Evolutionary conservation across 2,329 filamentous ascomycete species (phyloP), one percentile per base, ranked within the genome.

Genomic region (Orbilia brochopaga): DNA sequence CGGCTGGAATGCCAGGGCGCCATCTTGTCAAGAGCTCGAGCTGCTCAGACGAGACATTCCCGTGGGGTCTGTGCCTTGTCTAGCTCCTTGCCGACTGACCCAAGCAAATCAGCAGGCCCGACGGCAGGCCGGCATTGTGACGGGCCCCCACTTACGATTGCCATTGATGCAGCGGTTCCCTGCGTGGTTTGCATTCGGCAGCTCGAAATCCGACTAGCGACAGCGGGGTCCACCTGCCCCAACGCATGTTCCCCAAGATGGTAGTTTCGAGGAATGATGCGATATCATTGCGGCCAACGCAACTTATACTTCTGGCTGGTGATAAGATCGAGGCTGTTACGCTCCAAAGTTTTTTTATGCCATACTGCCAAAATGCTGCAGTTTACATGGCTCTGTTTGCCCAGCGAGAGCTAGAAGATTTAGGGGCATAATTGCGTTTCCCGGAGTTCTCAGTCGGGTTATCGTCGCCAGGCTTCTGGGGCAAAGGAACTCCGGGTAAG

Each of bases 171-270:
- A 52, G 52, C 15, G 35, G 46, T 53, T 53, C 56, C 23, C 21
- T 52, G 51, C 24, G 60, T 15, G n/a, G 53, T 50, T 65, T 72
- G 30, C 13, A 65, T 65, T 60, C 59, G 67, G 67, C 51, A 72
- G 67, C 58, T 72, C 42, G 59, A 51, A 53, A 64, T 70, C 66
- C 58, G 59, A 70, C 53, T 53, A 63, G 59, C 66, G 66, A 70
- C 54, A 35, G 53, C 52, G 46, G 37, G 24, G 40, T n/a, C 56
- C 40, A 56, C 24, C 10, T 35, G 27, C 53, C 52, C 64, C 64
- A 69, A 61, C 64, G 61, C 57, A 69, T 62, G 51, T 61, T 23
- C 51, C 64, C 64, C 23, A 69, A 69, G 64, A 69, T 35, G 57
- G 64, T 52, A 69, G 64, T 35, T 69, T 69, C 64, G n/a, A 61